Conservation (phyloP, 306 rosid species). For the Cicer chorassanicum region DNA sequence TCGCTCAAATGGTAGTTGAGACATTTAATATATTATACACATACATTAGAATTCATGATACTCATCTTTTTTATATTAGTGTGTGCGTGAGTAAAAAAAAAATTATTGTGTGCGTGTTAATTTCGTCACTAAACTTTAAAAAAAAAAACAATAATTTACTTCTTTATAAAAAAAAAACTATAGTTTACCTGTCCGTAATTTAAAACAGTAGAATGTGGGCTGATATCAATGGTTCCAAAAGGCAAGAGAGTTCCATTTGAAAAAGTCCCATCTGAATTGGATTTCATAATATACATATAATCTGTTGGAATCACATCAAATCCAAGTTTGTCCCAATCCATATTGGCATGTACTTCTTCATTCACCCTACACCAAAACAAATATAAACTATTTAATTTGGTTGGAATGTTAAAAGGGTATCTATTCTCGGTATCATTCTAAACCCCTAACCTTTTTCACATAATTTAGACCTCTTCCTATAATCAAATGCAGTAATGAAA, state of each 20-base stretch:
- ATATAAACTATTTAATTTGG: neutral
- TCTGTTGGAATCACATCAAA: slow-evolving; percentile 42
- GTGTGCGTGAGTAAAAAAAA: no score
- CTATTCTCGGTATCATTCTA: neutral
- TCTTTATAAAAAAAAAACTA: neutral
- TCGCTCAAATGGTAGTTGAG: no score
- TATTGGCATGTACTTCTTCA: neutral
- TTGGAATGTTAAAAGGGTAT: neutral
- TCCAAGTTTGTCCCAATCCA: slow-evolving; percentile 46
- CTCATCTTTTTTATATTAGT: no score
- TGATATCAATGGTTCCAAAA: slow-evolving; percentile 40
- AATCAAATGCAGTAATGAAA: no score
- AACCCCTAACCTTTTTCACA: neutral
- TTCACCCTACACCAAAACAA: slow-evolving; percentile 12
- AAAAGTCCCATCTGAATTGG: slow-evolving; percentile 28
- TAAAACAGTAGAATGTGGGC: slow-evolving; percentile 39
- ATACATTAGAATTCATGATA: no score
- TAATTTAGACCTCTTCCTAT: neutral
- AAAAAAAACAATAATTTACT: no score
- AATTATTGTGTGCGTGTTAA: no score
- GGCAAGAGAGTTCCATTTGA: slow-evolving; percentile 42
- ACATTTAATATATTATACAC: no score
- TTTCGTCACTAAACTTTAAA: no score
- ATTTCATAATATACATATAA: slow-evolving; percentile 44
- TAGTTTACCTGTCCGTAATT: slow-evolving; percentile 47